Evolutionary conservation across 2,329 filamentous ascomycete genomes (phyloP), one percentile per base, ranked within the genome.

Genomic region (Trichoderma harzianum): DNA sequence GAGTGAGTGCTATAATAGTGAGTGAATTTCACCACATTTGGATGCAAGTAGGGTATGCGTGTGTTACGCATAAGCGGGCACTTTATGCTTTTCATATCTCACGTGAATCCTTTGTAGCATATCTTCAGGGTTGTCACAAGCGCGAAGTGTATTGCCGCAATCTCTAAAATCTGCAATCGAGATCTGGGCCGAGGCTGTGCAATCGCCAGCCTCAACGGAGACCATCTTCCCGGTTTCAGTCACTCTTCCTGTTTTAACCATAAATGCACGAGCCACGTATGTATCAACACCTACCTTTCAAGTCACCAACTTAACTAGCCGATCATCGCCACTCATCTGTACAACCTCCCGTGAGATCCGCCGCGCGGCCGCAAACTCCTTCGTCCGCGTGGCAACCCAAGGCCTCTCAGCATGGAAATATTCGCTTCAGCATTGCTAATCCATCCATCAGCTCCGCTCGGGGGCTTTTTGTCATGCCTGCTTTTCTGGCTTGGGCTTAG

Each of bases 381-480:
- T 5, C 12, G 26, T 34, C n/a, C 34, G 57, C n/a, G 28, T 14
- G 51, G 36, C 57, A 57, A 57, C 36, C 30, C 57, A 61, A 69
- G 34, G 36, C 64, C 24, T 21, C 34, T 21, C 34, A 55, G 4
- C 63, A 26, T 8, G 28, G 36, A 36, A 66, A 65, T 53, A 51
- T 21, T 51, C 11, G 28, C 53, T 36, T 34, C 21, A 16, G 34
- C 51, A 24, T 39, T 66, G 21, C 63, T 53, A 53, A 53, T 34
- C 51, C n/a, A n/a, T 34, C 21, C 28, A 36, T 39, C 36, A 47
- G 24, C 28, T 69, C 55, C 34, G 39, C 55, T 39, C 21, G 26
- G 21, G 28, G 43, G 51, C 51, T 36, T 69, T 69, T 62, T 69
- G 39, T 62, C 43, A 69, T 69, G 36, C 57, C 7, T 34, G 39